Base-by-base conservation (phyloP, 352 stramenopile species). In the Phytopythium oedochilum region DNA sequence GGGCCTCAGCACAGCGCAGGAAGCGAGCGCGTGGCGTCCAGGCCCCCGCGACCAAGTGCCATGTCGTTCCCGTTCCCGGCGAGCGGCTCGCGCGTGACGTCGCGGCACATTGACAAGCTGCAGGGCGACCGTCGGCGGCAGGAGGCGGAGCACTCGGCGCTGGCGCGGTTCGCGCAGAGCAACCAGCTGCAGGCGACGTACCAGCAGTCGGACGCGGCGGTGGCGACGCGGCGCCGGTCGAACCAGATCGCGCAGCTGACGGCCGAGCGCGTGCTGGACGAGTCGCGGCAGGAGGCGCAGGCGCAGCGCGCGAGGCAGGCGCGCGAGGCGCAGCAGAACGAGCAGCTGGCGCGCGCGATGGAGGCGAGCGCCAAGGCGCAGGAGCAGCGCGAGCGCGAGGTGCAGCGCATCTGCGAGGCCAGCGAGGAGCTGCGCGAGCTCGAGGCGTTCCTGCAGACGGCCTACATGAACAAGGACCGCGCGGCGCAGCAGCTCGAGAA, bases 391-490 rank as follows among this genome's bases (percentile, higher is more conserved):
- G 79, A 92, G 61, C 74, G 80, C 50, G 86, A 97, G 69, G 83
- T 97, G 42, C 88, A 96, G 67, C 78, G 84, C 46, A 96, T 97
- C 59, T 97, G 88, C 60, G 86, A 97, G 50, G 76, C 80, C 18
- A 94, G 80, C 59, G 84, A 95, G 55, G 92, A 97, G 61, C 71
- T 98, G 12, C 88, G 88, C 43, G 85, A 97, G 38, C 78, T 97
- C 32, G 85, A 98, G 60, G 36, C 64, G 31, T 83, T 94, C 54
- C 71, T 98, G n/a, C 90, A 96, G 59, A 92, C 89, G 57, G 92
- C 89, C 26, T 98, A 98, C 70, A 84, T 98, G 68, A 97, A 97
- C 68, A 97, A 97, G 65, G 89, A 97, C 53, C 73, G 92, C 32
- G 88, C 88, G 2, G 82, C 75, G 53, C 92, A 98, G 70, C 83